Percentiles rank a stretch among this genome's conserved stretches.
These are phyloP conservation scores for Sanghuangporus weigelae DNA, from an alignment of 1,284 basidiomycete species.

Conservation along the genomic window DNA sequence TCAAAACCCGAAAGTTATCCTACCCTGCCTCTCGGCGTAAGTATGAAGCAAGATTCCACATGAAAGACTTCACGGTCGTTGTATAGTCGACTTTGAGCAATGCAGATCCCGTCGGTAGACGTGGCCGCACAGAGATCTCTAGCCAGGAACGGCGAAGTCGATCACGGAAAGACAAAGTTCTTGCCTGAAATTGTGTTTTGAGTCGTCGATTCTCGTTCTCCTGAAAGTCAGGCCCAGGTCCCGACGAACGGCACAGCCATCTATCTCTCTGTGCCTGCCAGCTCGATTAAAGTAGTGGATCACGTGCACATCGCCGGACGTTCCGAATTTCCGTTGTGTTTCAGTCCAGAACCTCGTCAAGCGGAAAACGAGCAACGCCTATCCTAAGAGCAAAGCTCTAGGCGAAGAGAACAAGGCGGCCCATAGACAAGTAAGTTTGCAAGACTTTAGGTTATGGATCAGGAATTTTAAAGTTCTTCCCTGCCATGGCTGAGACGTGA, in stretches of 20 bases:
- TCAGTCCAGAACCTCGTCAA: not conserved
- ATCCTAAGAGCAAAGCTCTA: too few relatives aligned
- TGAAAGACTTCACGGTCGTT: not conserved
- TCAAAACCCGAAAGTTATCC: too few relatives aligned
- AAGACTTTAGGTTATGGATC: too few relatives aligned
- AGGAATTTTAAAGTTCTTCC: too few relatives aligned
- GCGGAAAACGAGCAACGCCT: not conserved
- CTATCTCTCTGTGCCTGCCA: not conserved
- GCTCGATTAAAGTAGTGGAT: not conserved
- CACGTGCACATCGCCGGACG: not conserved
- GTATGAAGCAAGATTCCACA: not conserved
- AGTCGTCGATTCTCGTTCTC: slow-evolving; percentile 8
- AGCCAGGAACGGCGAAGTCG: not conserved
- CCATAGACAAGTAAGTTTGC: too few relatives aligned
- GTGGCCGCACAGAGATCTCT: not conserved
- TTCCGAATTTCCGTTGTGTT: not conserved
- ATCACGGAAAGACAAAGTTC: not conserved
- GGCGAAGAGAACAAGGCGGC: too few relatives aligned
- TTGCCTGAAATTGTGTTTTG: not conserved
- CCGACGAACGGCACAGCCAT: slow-evolving; percentile 7
- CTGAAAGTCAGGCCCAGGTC: slow-evolving; percentile 15
- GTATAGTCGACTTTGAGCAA: not conserved
- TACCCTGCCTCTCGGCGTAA: not conserved
- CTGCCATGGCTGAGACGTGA: too few relatives aligned
- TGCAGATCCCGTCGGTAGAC: not conserved